Evolutionary conservation across 2,329 filamentous ascomycete genomes (phyloP).

Genomic region (Aspergillus pseudoterreus): DNA sequence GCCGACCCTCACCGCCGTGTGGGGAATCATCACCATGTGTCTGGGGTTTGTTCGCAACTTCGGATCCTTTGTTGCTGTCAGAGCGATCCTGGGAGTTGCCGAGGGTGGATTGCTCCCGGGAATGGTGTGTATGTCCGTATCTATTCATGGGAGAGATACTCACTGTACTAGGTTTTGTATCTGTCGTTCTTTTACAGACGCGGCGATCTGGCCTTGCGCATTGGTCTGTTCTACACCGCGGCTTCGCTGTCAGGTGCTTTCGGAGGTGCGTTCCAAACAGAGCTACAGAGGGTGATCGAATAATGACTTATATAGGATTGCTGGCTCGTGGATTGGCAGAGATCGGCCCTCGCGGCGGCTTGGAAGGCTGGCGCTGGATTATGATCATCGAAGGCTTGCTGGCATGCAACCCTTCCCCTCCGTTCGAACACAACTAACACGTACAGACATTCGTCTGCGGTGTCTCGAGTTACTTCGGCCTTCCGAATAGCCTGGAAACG

Average conservation of each 20-base stretch:
- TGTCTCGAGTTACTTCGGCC: constrained; percentile 48
- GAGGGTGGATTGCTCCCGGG: constrained; percentile 65
- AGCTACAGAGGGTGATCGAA: background rate
- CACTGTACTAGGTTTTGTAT: constrained; percentile 53
- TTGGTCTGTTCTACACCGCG: constrained; percentile 66
- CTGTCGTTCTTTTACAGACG: constrained; percentile 61
- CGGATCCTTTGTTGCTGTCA: constrained; percentile 58
- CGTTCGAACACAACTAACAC: background rate
- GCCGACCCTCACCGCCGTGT: constrained; percentile 52
- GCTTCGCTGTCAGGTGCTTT: constrained; percentile 64
- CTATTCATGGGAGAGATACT: background rate
- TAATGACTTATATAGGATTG: constrained; percentile 37
- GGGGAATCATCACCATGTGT: constrained; percentile 55
- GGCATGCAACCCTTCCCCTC: constrained; percentile 12
- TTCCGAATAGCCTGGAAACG: constrained; percentile 55
- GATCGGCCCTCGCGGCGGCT: constrained; percentile 54
- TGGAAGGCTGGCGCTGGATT: constrained; percentile 61
- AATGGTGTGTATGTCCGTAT: constrained; percentile 46
- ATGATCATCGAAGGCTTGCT: constrained; percentile 56
- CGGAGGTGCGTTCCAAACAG: constrained; percentile 42
- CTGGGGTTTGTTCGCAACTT: constrained; percentile 37
- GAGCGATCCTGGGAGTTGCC: constrained; percentile 59
- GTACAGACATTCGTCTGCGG: constrained; percentile 54
- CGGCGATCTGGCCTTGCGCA: constrained; percentile 58
- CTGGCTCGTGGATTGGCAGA: constrained; percentile 59